A percentile compares a stretch with the other conserved stretches of the same genome.
Evolutionary conservation across 75 land plant species (phyloP).

Genomic region (Pinus taeda): DNA sequence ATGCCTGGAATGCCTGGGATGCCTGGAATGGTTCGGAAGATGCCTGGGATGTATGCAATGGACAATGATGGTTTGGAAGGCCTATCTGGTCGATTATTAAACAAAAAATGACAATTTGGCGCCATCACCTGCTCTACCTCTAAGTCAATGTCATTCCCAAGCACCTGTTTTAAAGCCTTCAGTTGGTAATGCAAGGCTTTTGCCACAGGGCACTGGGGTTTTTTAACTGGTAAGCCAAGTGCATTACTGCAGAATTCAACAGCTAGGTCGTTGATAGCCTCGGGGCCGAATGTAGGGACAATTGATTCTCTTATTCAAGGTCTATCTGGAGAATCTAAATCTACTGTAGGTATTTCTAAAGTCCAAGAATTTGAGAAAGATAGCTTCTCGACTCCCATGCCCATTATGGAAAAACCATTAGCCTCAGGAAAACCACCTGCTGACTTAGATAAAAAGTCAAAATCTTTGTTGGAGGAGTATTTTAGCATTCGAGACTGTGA

Average conservation of each 20-base stretch:
- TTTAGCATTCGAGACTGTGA: slow-evolving; percentile 51
- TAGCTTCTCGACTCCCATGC: background rate
- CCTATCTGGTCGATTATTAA: slow-evolving; percentile 34
- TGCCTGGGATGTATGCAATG: slow-evolving; percentile 61
- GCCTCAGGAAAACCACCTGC: slow-evolving; percentile 14
- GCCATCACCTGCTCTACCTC: slow-evolving; percentile 1
- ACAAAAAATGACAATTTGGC: slow-evolving; percentile 19
- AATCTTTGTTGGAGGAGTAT: slow-evolving; percentile 79
- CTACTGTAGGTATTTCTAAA: slow-evolving; percentile 4
- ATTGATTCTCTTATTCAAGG: slow-evolving; percentile 16
- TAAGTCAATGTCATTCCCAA: slow-evolving; percentile 25
- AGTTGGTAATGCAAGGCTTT: slow-evolving; percentile 36
- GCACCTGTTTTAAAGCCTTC: slow-evolving; percentile 22
- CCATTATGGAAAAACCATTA: slow-evolving; percentile 18
- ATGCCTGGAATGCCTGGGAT: slow-evolving; percentile 91
- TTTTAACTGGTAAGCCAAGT: slow-evolving; percentile 54
- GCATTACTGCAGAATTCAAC: slow-evolving; percentile 58
- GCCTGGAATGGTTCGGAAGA: slow-evolving; percentile 54
- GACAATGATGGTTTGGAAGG: slow-evolving; percentile 71
- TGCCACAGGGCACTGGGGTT: slow-evolving; percentile 74
- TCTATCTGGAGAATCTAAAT: slow-evolving; percentile 11
- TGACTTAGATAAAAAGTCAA: slow-evolving; percentile 50
- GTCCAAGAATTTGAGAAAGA: slow-evolving; percentile 12
- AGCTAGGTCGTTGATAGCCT: slow-evolving; percentile 9
- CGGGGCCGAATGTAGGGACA: background rate